Conservation (phyloP, 2,329 filamentous ascomycete species). For the Neopestalotiopsis rosae region DNA sequence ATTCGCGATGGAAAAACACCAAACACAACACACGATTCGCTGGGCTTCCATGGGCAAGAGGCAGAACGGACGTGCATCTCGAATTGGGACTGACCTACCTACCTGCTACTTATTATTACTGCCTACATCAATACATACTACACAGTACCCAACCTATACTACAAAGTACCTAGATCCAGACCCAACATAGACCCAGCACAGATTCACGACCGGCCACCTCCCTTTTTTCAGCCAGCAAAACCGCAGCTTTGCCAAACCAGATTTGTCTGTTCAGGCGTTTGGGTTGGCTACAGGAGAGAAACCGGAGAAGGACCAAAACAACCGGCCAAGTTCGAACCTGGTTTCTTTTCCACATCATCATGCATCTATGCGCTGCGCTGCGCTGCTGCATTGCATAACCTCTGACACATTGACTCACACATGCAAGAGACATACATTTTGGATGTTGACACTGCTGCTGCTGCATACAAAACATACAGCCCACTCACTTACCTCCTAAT, state of each 20-base stretch:
- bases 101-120: not conserved
- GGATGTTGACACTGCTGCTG: not conserved
- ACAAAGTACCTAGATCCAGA: not conserved
- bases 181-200: not conserved
- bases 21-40: not conserved
- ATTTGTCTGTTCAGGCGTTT: not conserved
- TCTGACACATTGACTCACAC: conserved; percentile 14
- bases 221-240: not conserved
- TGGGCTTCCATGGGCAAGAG: not conserved
- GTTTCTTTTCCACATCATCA: conserved; percentile 10
- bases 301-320: not conserved
- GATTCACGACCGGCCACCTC: not conserved
- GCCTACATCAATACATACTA: too few relatives aligned
- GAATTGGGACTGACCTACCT: not conserved
- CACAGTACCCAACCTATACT: too few relatives aligned
- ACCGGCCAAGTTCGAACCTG: not conserved
- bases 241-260: not conserved
- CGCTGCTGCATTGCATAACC: conserved; percentile 4
- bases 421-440: not conserved
- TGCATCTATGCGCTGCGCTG: conserved; percentile 4
- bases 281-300: not conserved
- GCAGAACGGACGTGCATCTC: not conserved
- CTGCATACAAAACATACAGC: not conserved
- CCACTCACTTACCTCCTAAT: not conserved
- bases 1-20: not conserved